Base-by-base conservation (phyloP, 192 early-diverging fungal genomes). In the Phycomyces blakesleeanus region DNA sequence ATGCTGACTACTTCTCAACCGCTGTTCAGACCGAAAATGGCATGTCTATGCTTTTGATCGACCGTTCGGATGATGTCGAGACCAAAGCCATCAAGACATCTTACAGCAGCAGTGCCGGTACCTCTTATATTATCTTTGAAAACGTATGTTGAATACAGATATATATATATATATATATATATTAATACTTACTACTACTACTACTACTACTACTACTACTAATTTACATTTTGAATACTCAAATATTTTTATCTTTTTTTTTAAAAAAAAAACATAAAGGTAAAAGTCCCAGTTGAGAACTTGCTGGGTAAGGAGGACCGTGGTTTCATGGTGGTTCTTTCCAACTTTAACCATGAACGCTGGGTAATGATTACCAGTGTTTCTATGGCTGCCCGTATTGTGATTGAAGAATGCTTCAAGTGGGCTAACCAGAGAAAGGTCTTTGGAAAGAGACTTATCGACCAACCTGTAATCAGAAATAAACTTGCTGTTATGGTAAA, bases 261-360 rank as follows among this genome's bases (percentile, higher is more conserved):
- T n/a, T n/a, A 25, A 20, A 18, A 22, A 59, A 26, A 21, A 38
- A 50, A 25, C 16, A 7, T 63, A 15, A 25, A 67, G 38, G 66
- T 88, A 37, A 87, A 86, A 68, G 87, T 89, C 8, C 87, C 86
- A 21, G 86, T 89, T 41, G 85, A 88, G 59, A 88, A 89, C 68
- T 57, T 89, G 42, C 66, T 89, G 26, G 87, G 87, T 37, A 74
- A 76, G 61, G 86, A 88, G 65, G 76, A 77, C 37, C 57, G 76
- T 22, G 87, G 87, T 34, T 86, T 89, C 72, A 74, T 68, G 47
- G 85, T 88, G 7, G 79, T 87, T 67, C 79, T 88, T 76, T 81
- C 69, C 57, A 89, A 89, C 75, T 89, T 89, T 66, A 89, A 89
- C 76, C 86, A 89, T 61, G 85, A 88, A 56, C 71, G 85, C 25